Percentiles rank a stretch among this genome's conserved stretches.
Evolutionary conservation across 2,329 filamentous ascomycete genomes (phyloP).

Genomic region (Colletotrichum sp.): DNA sequence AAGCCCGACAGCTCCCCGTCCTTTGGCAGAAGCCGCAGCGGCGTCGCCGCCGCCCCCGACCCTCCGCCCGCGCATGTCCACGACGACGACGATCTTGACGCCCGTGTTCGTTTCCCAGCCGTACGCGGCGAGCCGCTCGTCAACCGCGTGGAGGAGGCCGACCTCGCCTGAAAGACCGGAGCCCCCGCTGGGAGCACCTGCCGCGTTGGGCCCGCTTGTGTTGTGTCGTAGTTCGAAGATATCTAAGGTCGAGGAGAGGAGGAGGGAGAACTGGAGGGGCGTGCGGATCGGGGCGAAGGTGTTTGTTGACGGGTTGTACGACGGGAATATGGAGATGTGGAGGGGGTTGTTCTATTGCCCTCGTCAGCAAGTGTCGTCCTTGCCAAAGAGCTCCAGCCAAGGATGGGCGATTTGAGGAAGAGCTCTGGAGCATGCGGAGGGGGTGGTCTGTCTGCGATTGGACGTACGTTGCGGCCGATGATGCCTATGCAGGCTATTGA

Average conservation of each 20-base stretch:
- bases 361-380: background rate
- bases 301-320: conserved; percentile 63
- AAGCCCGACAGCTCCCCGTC: conserved; percentile 65
- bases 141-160: conserved; percentile 89
- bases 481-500: conserved; percentile 93
- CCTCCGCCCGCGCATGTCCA: conserved; percentile 84
- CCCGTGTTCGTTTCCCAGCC: conserved; percentile 97
- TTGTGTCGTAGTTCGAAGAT: conserved; percentile 88
- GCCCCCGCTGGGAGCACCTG: conserved; percentile 21
- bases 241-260: conserved; percentile 90
- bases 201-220: conserved; percentile 56
- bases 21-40: conserved; percentile 29
- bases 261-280: conserved; percentile 87
- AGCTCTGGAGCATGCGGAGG: background rate
- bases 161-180: conserved; percentile 77
- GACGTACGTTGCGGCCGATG: conserved; percentile 85
- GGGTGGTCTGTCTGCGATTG: background rate
- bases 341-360: conserved; percentile 87
- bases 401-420: background rate
- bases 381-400: background rate
- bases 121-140: conserved; percentile 92
- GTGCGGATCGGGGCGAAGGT: conserved; percentile 65
- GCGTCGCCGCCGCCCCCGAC: conserved; percentile 33
- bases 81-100: conserved; percentile 85
- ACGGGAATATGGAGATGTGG: conserved; percentile 89